A percentile compares a stretch with the other conserved stretches of the same genome.
phyloP scores from a whole-genome alignment of 768 basidiomycete species.

The Galerina marginata region DNA sequence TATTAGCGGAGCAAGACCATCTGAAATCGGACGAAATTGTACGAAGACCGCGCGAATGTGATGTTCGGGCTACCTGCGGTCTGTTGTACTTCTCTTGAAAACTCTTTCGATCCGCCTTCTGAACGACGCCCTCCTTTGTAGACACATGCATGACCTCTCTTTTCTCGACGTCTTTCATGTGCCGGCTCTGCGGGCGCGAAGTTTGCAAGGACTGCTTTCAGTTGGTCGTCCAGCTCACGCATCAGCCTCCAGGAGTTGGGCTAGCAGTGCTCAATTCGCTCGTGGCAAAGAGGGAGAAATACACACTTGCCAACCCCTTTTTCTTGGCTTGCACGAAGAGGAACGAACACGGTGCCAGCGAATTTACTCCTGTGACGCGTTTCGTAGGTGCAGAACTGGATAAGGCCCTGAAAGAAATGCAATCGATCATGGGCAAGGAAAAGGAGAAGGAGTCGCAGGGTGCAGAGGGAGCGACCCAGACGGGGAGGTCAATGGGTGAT shows the following conservation, averaged over 20 bases:
- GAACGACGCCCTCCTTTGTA: conserved; percentile 34
- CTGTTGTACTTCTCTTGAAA: conserved; percentile 31
- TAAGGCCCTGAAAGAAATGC: conserved; percentile 73
- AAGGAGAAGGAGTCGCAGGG: background rate
- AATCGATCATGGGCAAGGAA: conserved; percentile 45
- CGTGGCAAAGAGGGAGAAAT: conserved; percentile 60
- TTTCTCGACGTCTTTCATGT: conserved; percentile 91
- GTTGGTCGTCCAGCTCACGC: conserved; percentile 68
- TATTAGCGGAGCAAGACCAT: conserved; percentile 69
- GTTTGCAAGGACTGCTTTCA: conserved; percentile 85
- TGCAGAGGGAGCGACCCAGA: background rate
- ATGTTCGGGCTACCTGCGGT: conserved; percentile 89
- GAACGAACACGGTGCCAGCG: conserved; percentile 67
- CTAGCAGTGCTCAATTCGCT: conserved; percentile 54
- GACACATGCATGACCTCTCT: conserved; percentile 95
- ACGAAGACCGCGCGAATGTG: conserved; percentile 76
- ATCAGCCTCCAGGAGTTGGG: conserved; percentile 52
- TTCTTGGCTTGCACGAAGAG: conserved; percentile 75
- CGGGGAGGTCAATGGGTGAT: background rate
- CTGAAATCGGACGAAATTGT: conserved; percentile 62
- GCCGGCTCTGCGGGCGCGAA: conserved; percentile 88
- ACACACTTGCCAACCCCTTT: conserved; percentile 70
- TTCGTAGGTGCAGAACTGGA: conserved; percentile 70
- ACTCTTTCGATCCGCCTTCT: background rate
- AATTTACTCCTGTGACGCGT: conserved; percentile 83